Evolutionary conservation across 345 rosid species (phyloP).

Genomic region (Euphorbia lathyris): DNA sequence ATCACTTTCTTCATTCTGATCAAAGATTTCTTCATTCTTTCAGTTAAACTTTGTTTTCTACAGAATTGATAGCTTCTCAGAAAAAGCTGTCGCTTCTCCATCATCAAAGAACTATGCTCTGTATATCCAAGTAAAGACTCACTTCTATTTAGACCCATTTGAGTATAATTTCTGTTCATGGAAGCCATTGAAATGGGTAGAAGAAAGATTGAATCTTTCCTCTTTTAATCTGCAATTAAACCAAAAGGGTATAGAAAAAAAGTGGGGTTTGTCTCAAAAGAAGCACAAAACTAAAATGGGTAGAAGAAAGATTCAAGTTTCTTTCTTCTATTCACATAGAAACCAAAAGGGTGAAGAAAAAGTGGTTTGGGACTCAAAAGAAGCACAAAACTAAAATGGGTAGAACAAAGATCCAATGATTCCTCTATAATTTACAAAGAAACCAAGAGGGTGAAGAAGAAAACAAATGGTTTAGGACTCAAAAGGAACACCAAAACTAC

Average conservation of each 20-base stretch:
- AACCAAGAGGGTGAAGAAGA: too few species aligned
- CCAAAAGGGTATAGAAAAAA: not conserved
- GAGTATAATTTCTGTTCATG: constrained; percentile 7
- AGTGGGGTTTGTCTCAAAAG: not conserved
- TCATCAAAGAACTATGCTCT: constrained; percentile 25
- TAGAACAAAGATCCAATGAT: too few species aligned
- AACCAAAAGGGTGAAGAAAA: too few species aligned
- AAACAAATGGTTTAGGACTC: too few species aligned
- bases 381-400: too few species aligned
- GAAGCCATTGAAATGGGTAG: constrained; percentile 4
- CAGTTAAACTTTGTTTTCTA: constrained; percentile 48
- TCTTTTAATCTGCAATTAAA: not conserved
- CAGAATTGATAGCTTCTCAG: constrained; percentile 77
- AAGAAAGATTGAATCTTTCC: constrained; percentile 4
- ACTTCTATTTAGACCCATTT: constrained; percentile 9
- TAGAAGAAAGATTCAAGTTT: too few species aligned
- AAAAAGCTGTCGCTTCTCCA: constrained; percentile 83
- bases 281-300: not conserved
- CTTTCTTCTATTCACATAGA: too few species aligned
- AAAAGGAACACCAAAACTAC: too few species aligned
- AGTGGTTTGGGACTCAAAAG: too few species aligned
- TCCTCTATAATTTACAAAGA: too few species aligned
- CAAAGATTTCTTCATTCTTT: constrained; percentile 50
- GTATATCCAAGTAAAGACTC: constrained; percentile 4
- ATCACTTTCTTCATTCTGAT: constrained; percentile 49